Evolutionary conservation across 768 basidiomycete genomes (phyloP).

Genomic region (Lactifluus rugatus): DNA sequence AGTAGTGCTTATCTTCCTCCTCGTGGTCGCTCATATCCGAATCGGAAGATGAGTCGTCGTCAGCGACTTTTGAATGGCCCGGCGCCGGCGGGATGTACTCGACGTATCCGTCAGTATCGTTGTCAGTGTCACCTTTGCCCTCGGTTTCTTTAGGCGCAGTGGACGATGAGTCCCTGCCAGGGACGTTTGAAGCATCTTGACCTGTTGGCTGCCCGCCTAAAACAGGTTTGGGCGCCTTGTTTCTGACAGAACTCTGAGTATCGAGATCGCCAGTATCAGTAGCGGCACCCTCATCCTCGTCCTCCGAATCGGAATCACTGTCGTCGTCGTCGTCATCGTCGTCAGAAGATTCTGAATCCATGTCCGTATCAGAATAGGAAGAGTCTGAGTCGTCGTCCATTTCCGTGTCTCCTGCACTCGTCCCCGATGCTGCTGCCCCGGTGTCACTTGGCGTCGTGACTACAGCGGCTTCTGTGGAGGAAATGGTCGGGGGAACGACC

Average conservation of each 20-base stretch:
- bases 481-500: not conserved
- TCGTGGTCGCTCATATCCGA: not conserved
- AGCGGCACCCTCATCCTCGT: not conserved
- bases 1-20: not conserved
- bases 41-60: not conserved
- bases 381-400: conserved; percentile 1
- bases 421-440: not conserved
- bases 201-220: not conserved
- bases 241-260: not conserved
- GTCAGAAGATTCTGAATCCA: not conserved
- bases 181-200: not conserved
- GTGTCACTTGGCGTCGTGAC: not conserved
- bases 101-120: not conserved
- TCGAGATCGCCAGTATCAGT: not conserved
- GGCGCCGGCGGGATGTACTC: not conserved
- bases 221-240: not conserved
- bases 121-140: not conserved
- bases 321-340: not conserved
- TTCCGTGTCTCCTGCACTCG: not conserved
- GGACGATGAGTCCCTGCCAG: not conserved
- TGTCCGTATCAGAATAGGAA: not conserved
- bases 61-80: not conserved
- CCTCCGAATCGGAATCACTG: not conserved
- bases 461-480: not conserved
- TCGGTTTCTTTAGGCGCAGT: not conserved